Conservation (phyloP, 108 stramenopile species). For the Bacterosira constricta region DNA sequence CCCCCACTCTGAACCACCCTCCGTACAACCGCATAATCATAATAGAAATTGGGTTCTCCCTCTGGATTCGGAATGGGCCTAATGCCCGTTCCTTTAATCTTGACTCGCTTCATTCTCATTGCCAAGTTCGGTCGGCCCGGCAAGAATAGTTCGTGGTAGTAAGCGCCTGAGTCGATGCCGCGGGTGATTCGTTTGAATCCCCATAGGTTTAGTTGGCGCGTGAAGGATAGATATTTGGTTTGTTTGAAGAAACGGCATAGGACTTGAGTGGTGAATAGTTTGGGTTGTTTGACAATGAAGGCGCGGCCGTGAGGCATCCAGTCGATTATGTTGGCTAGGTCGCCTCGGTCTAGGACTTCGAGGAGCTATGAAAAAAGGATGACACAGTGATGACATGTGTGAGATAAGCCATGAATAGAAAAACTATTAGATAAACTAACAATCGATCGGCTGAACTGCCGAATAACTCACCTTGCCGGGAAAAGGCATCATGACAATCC, state of each 20-base stretch:
- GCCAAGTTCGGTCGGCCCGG: constrained; percentile 47
- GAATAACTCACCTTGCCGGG: constrained; percentile 46
- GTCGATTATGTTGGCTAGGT: constrained; percentile 33
- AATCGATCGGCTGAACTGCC: too few relatives aligned
- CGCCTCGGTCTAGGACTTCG: constrained; percentile 40
- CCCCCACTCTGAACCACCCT: constrained; percentile 1
- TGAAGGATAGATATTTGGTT: constrained; percentile 68
- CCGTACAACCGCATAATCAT: constrained; percentile 20
- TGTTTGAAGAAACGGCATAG: constrained; percentile 77
- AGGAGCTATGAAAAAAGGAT: constrained; percentile 8
- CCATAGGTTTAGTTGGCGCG: constrained; percentile 79
- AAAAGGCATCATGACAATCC: constrained; percentile 52
- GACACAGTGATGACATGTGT: background rate
- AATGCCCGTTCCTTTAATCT: constrained; percentile 61
- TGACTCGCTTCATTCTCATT: constrained; percentile 53
- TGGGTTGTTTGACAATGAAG: constrained; percentile 66
- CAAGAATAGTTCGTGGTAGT: constrained; percentile 68
- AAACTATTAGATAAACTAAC: constrained; percentile 3
- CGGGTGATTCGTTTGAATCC: constrained; percentile 72
- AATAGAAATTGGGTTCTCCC: constrained; percentile 46
- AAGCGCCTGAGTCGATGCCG: constrained; percentile 55
- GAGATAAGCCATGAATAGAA: background rate
- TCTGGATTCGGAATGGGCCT: constrained; percentile 56
- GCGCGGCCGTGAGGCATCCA: constrained; percentile 70
- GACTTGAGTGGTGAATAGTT: constrained; percentile 54